Conservation (phyloP, 805 yeast species). For the Metschnikowia continentalis region DNA sequence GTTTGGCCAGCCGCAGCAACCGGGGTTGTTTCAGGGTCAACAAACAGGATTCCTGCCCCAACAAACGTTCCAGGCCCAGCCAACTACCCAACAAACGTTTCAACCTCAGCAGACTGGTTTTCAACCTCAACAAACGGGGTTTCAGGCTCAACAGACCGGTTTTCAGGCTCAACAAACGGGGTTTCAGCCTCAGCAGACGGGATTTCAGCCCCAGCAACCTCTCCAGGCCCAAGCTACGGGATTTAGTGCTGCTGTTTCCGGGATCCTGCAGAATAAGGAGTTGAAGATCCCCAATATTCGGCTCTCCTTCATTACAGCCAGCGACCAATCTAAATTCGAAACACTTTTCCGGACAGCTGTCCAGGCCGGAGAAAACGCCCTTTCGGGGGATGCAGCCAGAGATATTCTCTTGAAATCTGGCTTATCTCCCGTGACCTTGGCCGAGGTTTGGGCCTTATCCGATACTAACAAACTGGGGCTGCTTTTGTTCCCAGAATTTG, state of each 20-base stretch:
- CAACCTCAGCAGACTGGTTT: constrained; percentile 26
- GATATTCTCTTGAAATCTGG: constrained; percentile 78
- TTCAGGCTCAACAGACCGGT: constrained; percentile 30
- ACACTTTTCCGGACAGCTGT: constrained; percentile 78
- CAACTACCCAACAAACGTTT: constrained; percentile 20
- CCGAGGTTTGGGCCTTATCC: constrained; percentile 87
- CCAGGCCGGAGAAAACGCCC: constrained; percentile 61
- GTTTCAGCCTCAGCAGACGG: constrained; percentile 22
- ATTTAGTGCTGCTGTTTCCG: constrained; percentile 35
- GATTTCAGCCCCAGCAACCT: constrained; percentile 14
- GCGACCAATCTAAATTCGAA: constrained; percentile 85
- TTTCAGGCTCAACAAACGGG: constrained; percentile 24
- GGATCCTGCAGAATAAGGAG: constrained; percentile 49
- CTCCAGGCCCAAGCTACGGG: constrained; percentile 46
- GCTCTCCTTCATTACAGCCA: constrained; percentile 76
- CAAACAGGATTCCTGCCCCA: constrained; percentile 34
- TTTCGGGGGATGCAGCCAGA: constrained; percentile 71
- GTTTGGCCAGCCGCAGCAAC: constrained; percentile 15
- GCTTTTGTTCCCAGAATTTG: constrained; percentile 89
- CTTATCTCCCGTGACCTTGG: constrained; percentile 66
- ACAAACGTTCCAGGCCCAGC: constrained; percentile 29
- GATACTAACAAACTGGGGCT: constrained; percentile 85
- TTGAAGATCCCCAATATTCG: constrained; percentile 72
- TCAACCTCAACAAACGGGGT: constrained; percentile 36
- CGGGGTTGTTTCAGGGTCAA: constrained; percentile 20